Evolutionary conservation across 2,329 filamentous ascomycete species (phyloP).

Genomic region (Triangularia setosa): DNA sequence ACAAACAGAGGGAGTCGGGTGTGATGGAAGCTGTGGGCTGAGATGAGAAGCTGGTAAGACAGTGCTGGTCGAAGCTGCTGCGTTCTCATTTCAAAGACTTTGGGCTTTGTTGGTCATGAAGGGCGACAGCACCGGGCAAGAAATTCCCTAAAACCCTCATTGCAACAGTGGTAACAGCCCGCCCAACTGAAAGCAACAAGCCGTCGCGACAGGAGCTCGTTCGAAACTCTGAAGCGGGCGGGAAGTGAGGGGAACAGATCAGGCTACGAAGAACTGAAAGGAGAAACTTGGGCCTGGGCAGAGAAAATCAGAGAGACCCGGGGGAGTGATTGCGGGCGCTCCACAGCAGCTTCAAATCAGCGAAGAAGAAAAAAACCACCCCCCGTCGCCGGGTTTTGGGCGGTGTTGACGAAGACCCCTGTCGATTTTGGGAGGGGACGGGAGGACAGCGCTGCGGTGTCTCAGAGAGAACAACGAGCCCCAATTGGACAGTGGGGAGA

Average conservation of each 20-base stretch:
- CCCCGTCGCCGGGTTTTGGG: not conserved
- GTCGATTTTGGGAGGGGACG: constrained; percentile 5
- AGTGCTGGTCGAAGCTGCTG: not conserved
- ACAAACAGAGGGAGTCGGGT: no score
- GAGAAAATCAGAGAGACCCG: not conserved
- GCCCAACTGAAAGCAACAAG: not conserved
- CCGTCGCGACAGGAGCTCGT: not conserved
- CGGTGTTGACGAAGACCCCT: constrained; percentile 16
- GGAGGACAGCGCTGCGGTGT: constrained; percentile 15
- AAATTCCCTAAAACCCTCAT: not conserved
- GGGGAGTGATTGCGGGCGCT: not conserved
- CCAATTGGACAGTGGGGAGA: constrained; percentile 13
- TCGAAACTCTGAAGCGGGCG: not conserved
- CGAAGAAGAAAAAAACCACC: constrained; percentile 2
- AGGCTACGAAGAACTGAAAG: not conserved
- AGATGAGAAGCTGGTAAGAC: not conserved
- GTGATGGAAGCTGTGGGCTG: not conserved
- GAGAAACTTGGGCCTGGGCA: not conserved
- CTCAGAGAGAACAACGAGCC: constrained; percentile 15
- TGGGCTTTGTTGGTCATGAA: not conserved
- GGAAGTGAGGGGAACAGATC: not conserved
- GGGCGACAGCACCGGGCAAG: not conserved
- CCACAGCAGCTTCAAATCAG: constrained; percentile 5
- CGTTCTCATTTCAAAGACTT: not conserved
- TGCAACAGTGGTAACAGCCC: not conserved